phyloP scores from a whole-genome alignment of 306 rosid genomes.

The Rosa rugosa region DNA sequence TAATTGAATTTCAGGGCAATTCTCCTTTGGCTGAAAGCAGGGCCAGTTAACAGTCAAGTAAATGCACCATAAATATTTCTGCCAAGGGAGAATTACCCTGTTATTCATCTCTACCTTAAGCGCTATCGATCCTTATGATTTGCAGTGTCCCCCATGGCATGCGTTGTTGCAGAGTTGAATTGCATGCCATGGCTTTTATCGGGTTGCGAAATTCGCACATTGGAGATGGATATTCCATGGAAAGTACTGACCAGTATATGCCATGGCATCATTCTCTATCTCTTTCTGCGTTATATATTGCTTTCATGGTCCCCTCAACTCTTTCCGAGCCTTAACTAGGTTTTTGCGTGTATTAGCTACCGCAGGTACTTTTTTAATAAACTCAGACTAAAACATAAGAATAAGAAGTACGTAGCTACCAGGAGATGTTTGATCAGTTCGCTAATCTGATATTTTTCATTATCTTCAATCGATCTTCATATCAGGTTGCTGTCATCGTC shows the following conservation, averaged over 20 bases:
- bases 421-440: neutral
- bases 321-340: neutral
- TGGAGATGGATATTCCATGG: constrained; percentile 28
- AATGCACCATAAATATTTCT: constrained; percentile 34
- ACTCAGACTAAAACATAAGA: neutral
- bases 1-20: constrained; percentile 76
- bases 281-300: constrained; percentile 11
- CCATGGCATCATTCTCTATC: constrained; percentile 33
- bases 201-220: constrained; percentile 28
- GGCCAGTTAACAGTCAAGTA: neutral
- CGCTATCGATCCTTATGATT: neutral
- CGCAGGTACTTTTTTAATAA: neutral
- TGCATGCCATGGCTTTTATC: constrained; percentile 15
- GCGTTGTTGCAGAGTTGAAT: constrained; percentile 2
- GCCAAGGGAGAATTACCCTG: constrained; percentile 75
- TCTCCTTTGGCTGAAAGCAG: constrained; percentile 75
- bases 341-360: neutral
- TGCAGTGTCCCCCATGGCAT: neutral
- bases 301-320: constrained; percentile 26
- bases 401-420: neutral
- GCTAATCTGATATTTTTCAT: neutral
- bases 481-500: constrained; percentile 14
- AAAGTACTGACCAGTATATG: constrained; percentile 15
- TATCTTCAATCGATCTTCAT: neutral
- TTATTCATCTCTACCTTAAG: constrained; percentile 55